Conservation (phyloP, 2,329 filamentous ascomycete species). For the Aspergillus persii region DNA sequence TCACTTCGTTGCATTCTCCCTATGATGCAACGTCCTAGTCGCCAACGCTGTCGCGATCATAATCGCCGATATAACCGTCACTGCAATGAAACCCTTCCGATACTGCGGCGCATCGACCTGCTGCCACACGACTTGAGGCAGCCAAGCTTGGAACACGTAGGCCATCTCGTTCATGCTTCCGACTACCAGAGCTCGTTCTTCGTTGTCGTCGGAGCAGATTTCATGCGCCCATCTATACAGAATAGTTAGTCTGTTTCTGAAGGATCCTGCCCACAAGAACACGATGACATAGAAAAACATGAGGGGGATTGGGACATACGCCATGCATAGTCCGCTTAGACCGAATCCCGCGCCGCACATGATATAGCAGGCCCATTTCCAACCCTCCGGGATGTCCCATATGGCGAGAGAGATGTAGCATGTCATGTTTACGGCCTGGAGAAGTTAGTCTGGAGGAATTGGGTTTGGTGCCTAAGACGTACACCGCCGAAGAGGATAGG, state of each 20-base stretch:
- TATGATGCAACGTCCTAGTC: conserved; percentile 4
- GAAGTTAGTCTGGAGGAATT: neutral
- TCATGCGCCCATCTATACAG: conserved; percentile 50
- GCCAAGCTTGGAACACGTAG: conserved; percentile 67
- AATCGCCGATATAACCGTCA: conserved; percentile 48
- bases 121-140: conserved; percentile 66
- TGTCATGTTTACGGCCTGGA: conserved; percentile 40
- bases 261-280: no score
- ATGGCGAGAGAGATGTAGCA: conserved; percentile 46
- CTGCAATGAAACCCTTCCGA: conserved; percentile 59
- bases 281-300: neutral
- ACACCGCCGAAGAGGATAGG: conserved; percentile 58
- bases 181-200: conserved; percentile 65
- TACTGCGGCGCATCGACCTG: conserved; percentile 62
- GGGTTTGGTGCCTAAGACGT: conserved; percentile 28
- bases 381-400: conserved; percentile 52
- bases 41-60: conserved; percentile 50
- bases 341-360: conserved; percentile 50
- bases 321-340: conserved; percentile 50
- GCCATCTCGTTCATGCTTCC: conserved; percentile 68
- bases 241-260: neutral
- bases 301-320: conserved; percentile 38
- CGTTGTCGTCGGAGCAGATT: conserved; percentile 56
- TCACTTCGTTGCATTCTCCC: conserved; percentile 8
- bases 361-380: conserved; percentile 65